Evolutionary conservation across 371 early-diverging fungal species (phyloP), one percentile per base, ranked within the genome.

Genomic region (Mortierella sp.): DNA sequence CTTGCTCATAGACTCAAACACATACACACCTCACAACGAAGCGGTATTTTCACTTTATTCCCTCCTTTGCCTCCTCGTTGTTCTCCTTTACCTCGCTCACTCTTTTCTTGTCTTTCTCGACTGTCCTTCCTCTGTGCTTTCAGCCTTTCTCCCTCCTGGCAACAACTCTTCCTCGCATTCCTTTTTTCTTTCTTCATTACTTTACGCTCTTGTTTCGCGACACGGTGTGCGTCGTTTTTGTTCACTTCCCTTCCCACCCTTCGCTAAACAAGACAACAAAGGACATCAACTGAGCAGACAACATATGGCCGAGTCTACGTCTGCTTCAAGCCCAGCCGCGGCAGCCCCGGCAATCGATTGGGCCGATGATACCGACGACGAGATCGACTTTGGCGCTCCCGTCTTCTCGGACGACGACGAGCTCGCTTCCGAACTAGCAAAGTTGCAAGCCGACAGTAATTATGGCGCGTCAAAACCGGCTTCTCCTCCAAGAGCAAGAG

Each of bases 341-440:
- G 42, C 78, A 5, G 52, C 73, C 16, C 79, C 79, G 1, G 72
- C 76, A 72, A 55, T 81, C 72, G 83, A 86, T 79, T 86, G 87
- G 87, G 87, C 87, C 2, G 87, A 86, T 57, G 87, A 82, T 72
- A 81, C 80, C 14, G 87, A 86, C 65, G 87, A 86, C 44, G 87
- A 86, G 71, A 82, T 86, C 63, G 87, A 86, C 38, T 86, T 86
- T 72, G 80, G 78, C 1, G 87, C 87, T 14, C 87, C 87, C 47
- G 87, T 86, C 57, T 86, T 86, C 76, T 86, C 87, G 13, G 87
- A 86, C 74, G 87, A 86, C 76, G 87, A 86, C 16, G 87, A 82
- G 60, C 34, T 82, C 42, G 70, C 76, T 28, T 44, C 80, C 8
- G 74, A 72, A 38, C 24, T 42, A 13, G 58, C 55, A 16, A 52